These are phyloP conservation scores for Chamaecyparis obtusa DNA, from an alignment of 75 land plant species.

Conservation along the genomic window DNA sequence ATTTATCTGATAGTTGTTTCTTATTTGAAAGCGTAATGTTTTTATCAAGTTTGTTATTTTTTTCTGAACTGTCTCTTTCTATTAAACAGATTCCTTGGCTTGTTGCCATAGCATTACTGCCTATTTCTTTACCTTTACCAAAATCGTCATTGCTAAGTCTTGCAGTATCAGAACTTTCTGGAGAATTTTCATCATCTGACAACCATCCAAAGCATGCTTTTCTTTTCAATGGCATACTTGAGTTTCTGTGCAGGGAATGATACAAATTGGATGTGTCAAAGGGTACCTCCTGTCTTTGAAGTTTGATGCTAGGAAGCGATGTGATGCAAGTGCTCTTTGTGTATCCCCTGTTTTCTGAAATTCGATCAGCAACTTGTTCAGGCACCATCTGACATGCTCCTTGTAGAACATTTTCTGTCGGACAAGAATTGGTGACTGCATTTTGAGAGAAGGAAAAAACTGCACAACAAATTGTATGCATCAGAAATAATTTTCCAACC, in stretches of 20 bases:
- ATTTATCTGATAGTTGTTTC: background rate
- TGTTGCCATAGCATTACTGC: background rate
- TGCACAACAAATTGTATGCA: background rate
- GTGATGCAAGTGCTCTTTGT: background rate
- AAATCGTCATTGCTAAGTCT: background rate
- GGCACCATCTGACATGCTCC: background rate
- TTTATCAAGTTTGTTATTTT: background rate
- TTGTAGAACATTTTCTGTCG: background rate
- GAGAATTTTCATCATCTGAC: background rate
- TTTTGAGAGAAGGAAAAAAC: background rate
- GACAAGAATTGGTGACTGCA: background rate
- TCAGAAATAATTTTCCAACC: background rate
- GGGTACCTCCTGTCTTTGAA: background rate
- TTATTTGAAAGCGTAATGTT: background rate
- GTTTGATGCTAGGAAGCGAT: background rate
- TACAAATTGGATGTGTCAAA: background rate
- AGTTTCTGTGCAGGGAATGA: background rate
- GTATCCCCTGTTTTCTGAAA: background rate
- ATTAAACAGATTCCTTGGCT: background rate
- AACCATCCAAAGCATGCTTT: constrained; percentile 1
- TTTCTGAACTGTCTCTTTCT: background rate
- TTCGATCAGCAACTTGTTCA: background rate
- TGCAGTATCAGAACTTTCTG: background rate
- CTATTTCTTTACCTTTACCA: background rate
- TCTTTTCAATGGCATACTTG: background rate